A percentile compares a stretch with the other conserved stretches of the same genome.
Conservation (phyloP, 345 rosid species). For the Hibiscus tridactylites region DNA sequence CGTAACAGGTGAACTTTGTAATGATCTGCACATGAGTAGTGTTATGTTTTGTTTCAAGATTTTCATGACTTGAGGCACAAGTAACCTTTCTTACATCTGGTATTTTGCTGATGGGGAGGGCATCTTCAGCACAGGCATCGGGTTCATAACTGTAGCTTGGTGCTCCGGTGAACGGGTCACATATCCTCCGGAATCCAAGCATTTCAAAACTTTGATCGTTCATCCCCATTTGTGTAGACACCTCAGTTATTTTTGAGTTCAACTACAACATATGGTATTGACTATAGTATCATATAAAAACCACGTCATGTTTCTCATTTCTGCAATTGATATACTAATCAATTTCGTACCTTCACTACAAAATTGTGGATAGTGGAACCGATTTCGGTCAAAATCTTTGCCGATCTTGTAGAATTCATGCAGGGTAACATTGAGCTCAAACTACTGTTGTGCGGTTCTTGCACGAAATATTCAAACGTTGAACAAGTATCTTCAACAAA, state of each 20-base stretch:
- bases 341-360: constrained; percentile 34
- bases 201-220: neutral
- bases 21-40: constrained; percentile 28
- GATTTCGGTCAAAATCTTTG: constrained; percentile 26
- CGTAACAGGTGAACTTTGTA: constrained; percentile 40
- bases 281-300: neutral
- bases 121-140: neutral
- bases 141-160: constrained; percentile 1
- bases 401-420: constrained; percentile 29
- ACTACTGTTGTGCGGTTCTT: constrained; percentile 38
- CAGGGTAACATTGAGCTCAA: constrained; percentile 45
- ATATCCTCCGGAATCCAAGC: neutral
- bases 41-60: neutral
- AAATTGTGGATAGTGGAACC: constrained; percentile 35
- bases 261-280: neutral
- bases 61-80: neutral
- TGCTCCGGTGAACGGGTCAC: neutral
- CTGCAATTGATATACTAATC: neutral
- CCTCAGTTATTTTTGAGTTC: neutral
- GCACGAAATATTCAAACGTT: constrained; percentile 36
- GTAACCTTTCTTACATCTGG: constrained; percentile 6
- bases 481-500: constrained; percentile 52
- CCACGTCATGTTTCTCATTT: neutral
- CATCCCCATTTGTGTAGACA: neutral
- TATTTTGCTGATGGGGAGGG: constrained; percentile 3